A percentile compares a stretch with the other conserved stretches of the same genome.
phyloP scores from a whole-genome alignment of 2,329 filamentous ascomycete genomes.

The Penicillium polonicum region DNA sequence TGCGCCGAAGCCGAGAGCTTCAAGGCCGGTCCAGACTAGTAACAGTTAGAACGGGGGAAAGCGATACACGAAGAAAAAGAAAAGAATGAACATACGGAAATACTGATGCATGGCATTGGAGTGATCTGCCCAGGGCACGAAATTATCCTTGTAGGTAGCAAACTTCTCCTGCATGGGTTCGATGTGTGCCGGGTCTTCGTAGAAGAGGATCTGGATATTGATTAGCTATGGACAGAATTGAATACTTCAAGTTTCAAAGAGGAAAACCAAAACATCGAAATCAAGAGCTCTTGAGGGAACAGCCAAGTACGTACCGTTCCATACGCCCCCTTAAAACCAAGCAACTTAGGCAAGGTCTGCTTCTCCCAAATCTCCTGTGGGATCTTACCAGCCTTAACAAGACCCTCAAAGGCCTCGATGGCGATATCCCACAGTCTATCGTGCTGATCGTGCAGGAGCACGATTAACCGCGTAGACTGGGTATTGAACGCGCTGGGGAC shows the following conservation, averaged over 20 bases:
- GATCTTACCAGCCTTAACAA: constrained; percentile 58
- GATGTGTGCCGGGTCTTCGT: constrained; percentile 71
- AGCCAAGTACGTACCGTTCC: constrained; percentile 53
- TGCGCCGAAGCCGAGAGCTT: constrained; percentile 78
- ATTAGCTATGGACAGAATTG: background rate
- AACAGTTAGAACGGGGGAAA: background rate
- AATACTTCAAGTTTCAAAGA: background rate
- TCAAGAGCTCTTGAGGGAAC: background rate
- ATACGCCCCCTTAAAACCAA: constrained; percentile 67
- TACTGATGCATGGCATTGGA: constrained; percentile 80
- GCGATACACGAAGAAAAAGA: background rate
- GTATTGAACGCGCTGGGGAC: constrained; percentile 85
- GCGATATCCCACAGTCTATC: constrained; percentile 82
- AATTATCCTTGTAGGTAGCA: constrained; percentile 73
- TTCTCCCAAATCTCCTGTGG: constrained; percentile 57
- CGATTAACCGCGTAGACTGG: constrained; percentile 74
- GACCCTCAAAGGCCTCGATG: constrained; percentile 61
- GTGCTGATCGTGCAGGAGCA: constrained; percentile 80
- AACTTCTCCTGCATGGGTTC: constrained; percentile 66
- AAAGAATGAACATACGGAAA: constrained; percentile 44
- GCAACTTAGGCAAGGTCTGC: constrained; percentile 47
- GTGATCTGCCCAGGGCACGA: constrained; percentile 74
- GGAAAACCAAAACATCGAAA: constrained; percentile 49
- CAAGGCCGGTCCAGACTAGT: constrained; percentile 73
- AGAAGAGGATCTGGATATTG: constrained; percentile 66